A percentile compares a stretch with the other conserved stretches of the same genome.
phyloP scores from a whole-genome alignment of 176 grass and related monocot genomes.

The Lolium multiflorum region DNA sequence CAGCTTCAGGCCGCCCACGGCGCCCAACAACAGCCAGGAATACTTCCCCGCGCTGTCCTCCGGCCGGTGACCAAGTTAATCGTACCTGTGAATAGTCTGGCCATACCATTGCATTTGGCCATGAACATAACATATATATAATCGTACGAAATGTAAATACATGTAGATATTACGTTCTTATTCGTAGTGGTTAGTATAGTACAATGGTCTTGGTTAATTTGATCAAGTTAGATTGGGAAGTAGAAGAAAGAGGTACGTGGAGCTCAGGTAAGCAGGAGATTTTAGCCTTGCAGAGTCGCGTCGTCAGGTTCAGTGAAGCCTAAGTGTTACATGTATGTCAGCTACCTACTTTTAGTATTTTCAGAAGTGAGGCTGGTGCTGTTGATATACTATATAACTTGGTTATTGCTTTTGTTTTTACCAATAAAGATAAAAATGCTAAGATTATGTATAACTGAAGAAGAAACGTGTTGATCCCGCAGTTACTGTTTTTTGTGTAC shows the following conservation, averaged over 20 bases:
- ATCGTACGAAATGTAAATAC: conserved; percentile 35
- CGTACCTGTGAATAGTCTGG: background rate
- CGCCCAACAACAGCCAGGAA: conserved; percentile 16
- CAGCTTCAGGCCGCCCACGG: background rate
- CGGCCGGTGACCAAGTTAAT: conserved; percentile 30
- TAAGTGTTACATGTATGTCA: background rate
- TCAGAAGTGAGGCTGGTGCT: background rate
- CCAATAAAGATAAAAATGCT: background rate
- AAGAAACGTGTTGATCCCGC: background rate
- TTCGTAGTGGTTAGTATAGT: background rate
- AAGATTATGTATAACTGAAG: background rate
- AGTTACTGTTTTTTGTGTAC: background rate
- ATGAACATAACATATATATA: background rate
- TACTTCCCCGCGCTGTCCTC: conserved; percentile 46
- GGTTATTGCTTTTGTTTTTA: background rate
- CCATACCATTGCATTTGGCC: background rate
- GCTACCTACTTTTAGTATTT: background rate
- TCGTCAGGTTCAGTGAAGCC: background rate
- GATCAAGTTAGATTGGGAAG: background rate
- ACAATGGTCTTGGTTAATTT: background rate
- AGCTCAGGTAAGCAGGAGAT: background rate
- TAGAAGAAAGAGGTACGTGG: background rate
- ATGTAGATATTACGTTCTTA: background rate
- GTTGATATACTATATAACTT: conserved; percentile 8
- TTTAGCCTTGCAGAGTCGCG: background rate